phyloP scores from a whole-genome alignment of 495 filamentous ascomycete species.

The Aspergillus bridgeri region DNA sequence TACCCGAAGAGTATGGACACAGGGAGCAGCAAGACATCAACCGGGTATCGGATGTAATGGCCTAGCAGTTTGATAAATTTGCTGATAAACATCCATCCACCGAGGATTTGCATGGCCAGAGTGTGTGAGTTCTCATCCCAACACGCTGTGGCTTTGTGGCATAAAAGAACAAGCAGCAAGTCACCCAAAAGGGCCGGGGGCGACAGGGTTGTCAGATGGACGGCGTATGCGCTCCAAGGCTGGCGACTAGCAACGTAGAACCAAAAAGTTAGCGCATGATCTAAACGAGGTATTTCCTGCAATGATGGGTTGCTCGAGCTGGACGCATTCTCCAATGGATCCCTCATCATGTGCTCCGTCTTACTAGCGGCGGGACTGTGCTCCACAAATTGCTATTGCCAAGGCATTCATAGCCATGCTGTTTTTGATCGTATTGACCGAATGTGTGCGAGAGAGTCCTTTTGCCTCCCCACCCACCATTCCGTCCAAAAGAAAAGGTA shows the following conservation, averaged over 20 bases:
- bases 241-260: slow-evolving; percentile 50
- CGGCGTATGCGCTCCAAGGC: slow-evolving; percentile 72
- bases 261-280: slow-evolving; percentile 26
- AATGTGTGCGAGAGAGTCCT: not conserved
- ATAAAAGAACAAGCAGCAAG: slow-evolving; percentile 55
- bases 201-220: slow-evolving; percentile 70
- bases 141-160: slow-evolving; percentile 41
- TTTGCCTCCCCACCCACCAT: not conserved
- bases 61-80: slow-evolving; percentile 75
- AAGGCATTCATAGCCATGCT: not conserved
- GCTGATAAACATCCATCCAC: slow-evolving; percentile 63
- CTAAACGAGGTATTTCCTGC: slow-evolving; percentile 11
- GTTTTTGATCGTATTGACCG: not conserved
- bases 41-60: slow-evolving; percentile 67
- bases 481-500: slow-evolving; percentile 4
- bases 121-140: slow-evolving; percentile 41
- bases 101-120: slow-evolving; percentile 48
- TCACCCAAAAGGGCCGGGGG: slow-evolving; percentile 66
- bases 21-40: slow-evolving; percentile 65
- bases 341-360: not conserved
- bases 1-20: slow-evolving; percentile 76
- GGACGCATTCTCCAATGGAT: not conserved
- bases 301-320: slow-evolving; percentile 4
- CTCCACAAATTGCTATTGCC: not conserved
- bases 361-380: not conserved